Evolutionary conservation across 345 rosid genomes (phyloP), one percentile per base, ranked within the genome.

Genomic region (Ceriops decandra): DNA sequence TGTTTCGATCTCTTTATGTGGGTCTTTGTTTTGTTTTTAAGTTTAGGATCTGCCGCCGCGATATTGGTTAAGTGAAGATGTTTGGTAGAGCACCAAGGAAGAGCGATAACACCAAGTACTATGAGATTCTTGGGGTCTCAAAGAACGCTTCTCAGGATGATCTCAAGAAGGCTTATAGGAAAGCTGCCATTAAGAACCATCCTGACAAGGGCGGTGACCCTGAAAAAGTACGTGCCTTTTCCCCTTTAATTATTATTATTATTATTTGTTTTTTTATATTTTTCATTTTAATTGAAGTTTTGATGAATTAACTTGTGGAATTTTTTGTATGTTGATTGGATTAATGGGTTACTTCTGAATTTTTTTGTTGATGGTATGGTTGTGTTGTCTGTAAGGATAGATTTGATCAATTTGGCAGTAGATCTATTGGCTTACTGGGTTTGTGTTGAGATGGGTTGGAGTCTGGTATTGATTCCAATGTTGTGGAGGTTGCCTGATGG

Each of bases 151-250:
- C 82, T 0, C 87, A 76, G 59, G 92, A 87, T 56, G 89, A 85
- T 72, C 80, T 87, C 10, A 87, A 87, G 84, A 87, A 85, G 77
- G 92, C 92, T 58, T 87, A 85, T 58, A 72, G 82, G 60, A 87
- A 87, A 69, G 89, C 89, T 3, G 92, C 92, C 15, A 85, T 87
- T 26, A 85, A 87, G 74, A 87, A 87, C 63, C 92, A 85, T 77
- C 92, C 92, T 19, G 88, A 87, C 46, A 87, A 87, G 82, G 91
- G 87, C 31, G 89, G 91, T 5, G 91, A 87, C 53, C 91, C 89
- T 9, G 91, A 87, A 69, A 87, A 87, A 87, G 91, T 85, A 6
- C 6, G 4, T 58, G 11, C 32, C 7, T 13, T 38, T 4, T 42
- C 5, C 9, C 5, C 21, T 5, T 19, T 8, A 0, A 31, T 24